phyloP scores from a whole-genome alignment of 2,329 filamentous ascomycete genomes.

The Botrytis pseudocinerea region DNA sequence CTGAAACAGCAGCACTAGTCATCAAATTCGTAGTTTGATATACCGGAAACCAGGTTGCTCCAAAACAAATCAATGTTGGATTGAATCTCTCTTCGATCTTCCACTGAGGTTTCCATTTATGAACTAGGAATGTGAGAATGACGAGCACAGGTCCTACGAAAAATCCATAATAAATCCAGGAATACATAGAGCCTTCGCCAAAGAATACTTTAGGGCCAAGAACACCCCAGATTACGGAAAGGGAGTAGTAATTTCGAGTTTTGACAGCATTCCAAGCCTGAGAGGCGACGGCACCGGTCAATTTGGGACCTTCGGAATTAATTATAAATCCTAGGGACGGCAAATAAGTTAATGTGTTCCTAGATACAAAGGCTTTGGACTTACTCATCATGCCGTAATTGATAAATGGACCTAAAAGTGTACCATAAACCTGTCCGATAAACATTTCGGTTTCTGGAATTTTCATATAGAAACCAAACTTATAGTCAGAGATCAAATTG shows the following conservation, averaged over 20 bases:
- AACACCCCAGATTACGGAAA: constrained; percentile 43
- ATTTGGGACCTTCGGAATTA: constrained; percentile 22
- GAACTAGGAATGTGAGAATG: constrained; percentile 33
- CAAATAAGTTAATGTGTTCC: not conserved
- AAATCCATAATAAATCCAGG: constrained; percentile 40
- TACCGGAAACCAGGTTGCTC: constrained; percentile 36
- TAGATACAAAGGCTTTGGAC: not conserved
- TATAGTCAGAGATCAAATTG: constrained; percentile 42
- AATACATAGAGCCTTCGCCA: constrained; percentile 32
- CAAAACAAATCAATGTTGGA: constrained; percentile 38
- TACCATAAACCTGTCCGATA: constrained; percentile 42
- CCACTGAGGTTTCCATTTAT: constrained; percentile 38
- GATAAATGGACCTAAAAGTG: constrained; percentile 40
- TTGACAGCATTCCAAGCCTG: constrained; percentile 40
- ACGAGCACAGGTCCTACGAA: constrained; percentile 38
- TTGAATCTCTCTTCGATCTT: constrained; percentile 38
- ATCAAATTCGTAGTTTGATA: constrained; percentile 39
- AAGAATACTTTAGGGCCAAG: constrained; percentile 42
- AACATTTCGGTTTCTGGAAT: constrained; percentile 44
- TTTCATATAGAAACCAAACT: constrained; percentile 45
- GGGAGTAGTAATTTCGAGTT: constrained; percentile 39
- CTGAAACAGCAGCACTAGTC: constrained; percentile 35
- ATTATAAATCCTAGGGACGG: constrained; percentile 21
- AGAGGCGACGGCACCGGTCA: constrained; percentile 33
- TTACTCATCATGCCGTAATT: constrained; percentile 41